A percentile compares a stretch with the other conserved stretches of the same genome.
These are phyloP conservation scores for Pterocarpus macrocarpus DNA, from an alignment of 306 rosid genomes.

Conservation along the genomic window DNA sequence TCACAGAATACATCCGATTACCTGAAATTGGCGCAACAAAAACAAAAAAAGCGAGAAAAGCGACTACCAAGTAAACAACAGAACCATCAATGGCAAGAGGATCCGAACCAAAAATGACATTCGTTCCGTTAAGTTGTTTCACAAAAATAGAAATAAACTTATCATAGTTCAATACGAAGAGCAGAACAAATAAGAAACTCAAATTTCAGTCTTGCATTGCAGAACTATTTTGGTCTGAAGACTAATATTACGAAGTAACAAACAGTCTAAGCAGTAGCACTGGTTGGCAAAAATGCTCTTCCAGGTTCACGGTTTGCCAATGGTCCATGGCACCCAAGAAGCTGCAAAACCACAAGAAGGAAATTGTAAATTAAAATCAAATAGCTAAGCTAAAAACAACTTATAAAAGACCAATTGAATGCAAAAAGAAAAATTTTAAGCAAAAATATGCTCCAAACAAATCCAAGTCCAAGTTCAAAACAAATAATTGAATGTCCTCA, in stretches of 20 bases:
- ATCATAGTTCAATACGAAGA: constrained; percentile 18
- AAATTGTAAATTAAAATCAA: background rate
- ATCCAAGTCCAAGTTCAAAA: background rate
- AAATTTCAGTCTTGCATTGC: background rate
- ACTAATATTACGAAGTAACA: background rate
- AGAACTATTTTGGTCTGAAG: background rate
- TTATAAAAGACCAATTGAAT: background rate
- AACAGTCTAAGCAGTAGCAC: constrained; percentile 48
- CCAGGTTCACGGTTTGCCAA: constrained; percentile 70
- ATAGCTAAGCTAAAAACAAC: background rate
- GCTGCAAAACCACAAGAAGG: constrained; percentile 56
- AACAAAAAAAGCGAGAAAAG: no score
- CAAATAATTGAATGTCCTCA: background rate
- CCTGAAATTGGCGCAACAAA: no score
- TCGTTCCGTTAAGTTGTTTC: constrained; percentile 30
- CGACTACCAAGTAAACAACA: no score
- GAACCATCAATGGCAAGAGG: background rate
- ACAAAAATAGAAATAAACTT: background rate
- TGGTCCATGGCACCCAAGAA: constrained; percentile 84
- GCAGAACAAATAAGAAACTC: constrained; percentile 28
- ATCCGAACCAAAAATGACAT: constrained; percentile 16
- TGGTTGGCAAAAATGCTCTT: constrained; percentile 47
- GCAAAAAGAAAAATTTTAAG: background rate
- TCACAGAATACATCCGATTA: no score
- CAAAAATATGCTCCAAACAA: background rate